A percentile compares a stretch with the other conserved stretches of the same genome.
phyloP scores from a whole-genome alignment of 148 eudicot genomes.

The Salicornia ramosissima region DNA sequence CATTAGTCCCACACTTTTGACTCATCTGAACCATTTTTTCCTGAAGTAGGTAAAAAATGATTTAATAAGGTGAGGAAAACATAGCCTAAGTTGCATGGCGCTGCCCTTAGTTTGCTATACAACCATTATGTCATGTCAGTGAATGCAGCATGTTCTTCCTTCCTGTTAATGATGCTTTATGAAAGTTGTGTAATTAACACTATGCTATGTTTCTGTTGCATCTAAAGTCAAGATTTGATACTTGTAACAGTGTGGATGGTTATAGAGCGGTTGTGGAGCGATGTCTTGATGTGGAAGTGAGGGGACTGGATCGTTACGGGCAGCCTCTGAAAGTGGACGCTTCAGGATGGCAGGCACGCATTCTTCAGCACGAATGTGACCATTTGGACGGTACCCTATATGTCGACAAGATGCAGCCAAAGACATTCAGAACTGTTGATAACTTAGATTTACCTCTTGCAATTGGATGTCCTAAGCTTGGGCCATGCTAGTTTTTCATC shows the following conservation, averaged over 20 bases:
- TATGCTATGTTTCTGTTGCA: background rate
- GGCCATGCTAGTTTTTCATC: constrained; percentile 32
- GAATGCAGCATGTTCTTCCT: background rate
- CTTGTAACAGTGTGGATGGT: constrained; percentile 72
- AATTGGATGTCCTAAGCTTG: constrained; percentile 73
- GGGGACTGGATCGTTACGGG: constrained; percentile 67
- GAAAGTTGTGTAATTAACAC: background rate
- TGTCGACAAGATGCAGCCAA: constrained; percentile 74
- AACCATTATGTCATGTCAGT: background rate
- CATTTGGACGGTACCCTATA: constrained; percentile 89
- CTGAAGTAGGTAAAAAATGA: background rate
- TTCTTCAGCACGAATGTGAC: constrained; percentile 94
- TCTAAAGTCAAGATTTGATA: constrained; percentile 11
- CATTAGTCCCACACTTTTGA: background rate
- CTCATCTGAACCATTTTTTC: background rate
- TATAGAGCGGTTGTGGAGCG: constrained; percentile 88
- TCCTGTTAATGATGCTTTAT: background rate
- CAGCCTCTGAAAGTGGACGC: constrained; percentile 70
- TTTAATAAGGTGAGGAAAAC: background rate
- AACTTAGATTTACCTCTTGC: constrained; percentile 89
- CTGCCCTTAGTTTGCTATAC: background rate
- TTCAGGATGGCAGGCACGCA: constrained; percentile 96
- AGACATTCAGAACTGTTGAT: constrained; percentile 72
- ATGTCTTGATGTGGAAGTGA: constrained; percentile 78
- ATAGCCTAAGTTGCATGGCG: background rate